Evolutionary conservation across 768 basidiomycete species (phyloP).

Genomic region (Suillus variegatus): DNA sequence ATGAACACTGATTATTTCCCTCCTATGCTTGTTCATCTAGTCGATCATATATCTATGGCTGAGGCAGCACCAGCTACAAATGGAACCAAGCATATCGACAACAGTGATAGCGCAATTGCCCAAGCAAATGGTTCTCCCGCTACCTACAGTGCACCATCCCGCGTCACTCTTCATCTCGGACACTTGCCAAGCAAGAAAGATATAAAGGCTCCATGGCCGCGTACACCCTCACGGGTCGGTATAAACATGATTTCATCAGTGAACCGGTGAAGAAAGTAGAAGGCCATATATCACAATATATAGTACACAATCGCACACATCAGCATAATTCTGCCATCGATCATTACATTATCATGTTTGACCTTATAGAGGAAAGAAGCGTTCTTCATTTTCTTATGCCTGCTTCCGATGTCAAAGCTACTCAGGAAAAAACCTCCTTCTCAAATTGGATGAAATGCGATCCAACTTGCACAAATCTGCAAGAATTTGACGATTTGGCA

Average conservation of each 20-base stretch:
- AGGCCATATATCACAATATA: no score
- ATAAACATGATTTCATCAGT: conserved; percentile 12
- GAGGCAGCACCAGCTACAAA: conserved; percentile 6
- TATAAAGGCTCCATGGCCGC: conserved; percentile 71
- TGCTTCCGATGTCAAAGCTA: no score
- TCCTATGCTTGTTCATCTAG: conserved; percentile 23
- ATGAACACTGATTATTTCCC: conserved; percentile 34
- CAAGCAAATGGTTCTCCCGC: conserved; percentile 16
- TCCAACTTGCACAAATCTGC: no score
- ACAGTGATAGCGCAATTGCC: neutral
- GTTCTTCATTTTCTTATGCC: no score
- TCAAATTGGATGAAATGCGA: no score
- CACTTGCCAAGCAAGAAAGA: conserved; percentile 74
- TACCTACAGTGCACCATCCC: conserved; percentile 44
- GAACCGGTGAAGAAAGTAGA: no score
- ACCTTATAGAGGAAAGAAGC: no score
- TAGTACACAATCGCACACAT: no score
- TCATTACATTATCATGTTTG: no score
- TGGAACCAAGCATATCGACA: conserved; percentile 6
- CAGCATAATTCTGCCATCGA: no score
- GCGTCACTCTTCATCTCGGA: conserved; percentile 71
- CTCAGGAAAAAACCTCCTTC: no score
- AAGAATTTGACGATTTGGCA: no score
- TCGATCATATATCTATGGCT: conserved; percentile 20
- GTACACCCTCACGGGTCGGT: conserved; percentile 68